Evolutionary conservation across 306 rosid species (phyloP).

Genomic region (Quercus engelmannii): DNA sequence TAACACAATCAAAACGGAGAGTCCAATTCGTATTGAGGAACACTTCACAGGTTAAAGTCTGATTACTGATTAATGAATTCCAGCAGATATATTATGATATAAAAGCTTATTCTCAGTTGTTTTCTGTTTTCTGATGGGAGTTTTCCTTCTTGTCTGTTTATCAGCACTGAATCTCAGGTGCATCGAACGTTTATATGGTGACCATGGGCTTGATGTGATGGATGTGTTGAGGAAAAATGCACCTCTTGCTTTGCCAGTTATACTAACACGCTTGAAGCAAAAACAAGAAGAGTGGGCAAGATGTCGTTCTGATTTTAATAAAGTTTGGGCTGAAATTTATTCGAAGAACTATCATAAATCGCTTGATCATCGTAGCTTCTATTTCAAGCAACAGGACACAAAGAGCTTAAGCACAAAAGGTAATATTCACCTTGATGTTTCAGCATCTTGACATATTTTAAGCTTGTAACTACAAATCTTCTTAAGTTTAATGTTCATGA

Average conservation of each 20-base stretch:
- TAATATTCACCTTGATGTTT: slow-evolving; percentile 22
- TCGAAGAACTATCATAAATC: slow-evolving; percentile 96
- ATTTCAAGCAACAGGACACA: slow-evolving; percentile 96
- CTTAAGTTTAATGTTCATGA: background rate
- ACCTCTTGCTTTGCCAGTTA: slow-evolving; percentile 87
- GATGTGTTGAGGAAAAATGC: slow-evolving; percentile 89
- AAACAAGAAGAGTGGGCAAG: slow-evolving; percentile 98
- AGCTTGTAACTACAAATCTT: background rate
- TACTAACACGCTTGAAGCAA: slow-evolving; percentile 90
- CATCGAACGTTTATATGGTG: slow-evolving; percentile 94
- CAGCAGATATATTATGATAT: slow-evolving; percentile 11
- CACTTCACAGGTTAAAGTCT: slow-evolving; percentile 75
- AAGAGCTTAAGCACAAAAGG: slow-evolving; percentile 97
- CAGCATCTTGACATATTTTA: background rate
- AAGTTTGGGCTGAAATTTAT: slow-evolving; percentile 99
- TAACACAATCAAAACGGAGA: slow-evolving; percentile 62
- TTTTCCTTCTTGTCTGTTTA: slow-evolving; percentile 8
- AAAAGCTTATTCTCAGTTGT: slow-evolving; percentile 7
- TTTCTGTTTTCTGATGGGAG: slow-evolving; percentile 31
- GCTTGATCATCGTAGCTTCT: slow-evolving; percentile 99
- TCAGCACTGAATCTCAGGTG: slow-evolving; percentile 91
- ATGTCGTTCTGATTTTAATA: slow-evolving; percentile 90
- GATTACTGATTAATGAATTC: slow-evolving; percentile 21
- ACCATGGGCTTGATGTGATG: slow-evolving; percentile 97
- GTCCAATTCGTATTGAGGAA: slow-evolving; percentile 73